Evolutionary conservation across 2,329 filamentous ascomycete species (phyloP).

Genomic region (Capronia coronata): DNA sequence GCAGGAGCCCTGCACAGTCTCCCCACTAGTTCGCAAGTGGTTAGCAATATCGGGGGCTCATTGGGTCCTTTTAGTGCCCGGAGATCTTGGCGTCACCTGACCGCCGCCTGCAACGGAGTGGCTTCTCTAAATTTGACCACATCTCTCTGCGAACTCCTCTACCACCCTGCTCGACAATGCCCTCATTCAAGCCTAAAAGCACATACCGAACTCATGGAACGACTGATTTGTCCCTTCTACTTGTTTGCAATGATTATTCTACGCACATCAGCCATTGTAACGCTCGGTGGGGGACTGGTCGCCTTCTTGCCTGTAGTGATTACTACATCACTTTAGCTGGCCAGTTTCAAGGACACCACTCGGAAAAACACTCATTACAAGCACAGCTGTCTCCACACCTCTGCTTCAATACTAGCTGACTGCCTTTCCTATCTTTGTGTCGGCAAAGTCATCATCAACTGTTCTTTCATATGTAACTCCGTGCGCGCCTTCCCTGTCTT

Average conservation of each 20-base stretch:
- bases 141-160: conserved; percentile 11
- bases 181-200: neutral
- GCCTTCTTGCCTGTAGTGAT: too few species aligned
- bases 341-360: neutral
- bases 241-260: too few species aligned
- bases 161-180: neutral
- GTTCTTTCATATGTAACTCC: too few species aligned
- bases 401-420: too few species aligned
- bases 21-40: neutral
- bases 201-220: neutral
- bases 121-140: conserved; percentile 20
- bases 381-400: too few species aligned
- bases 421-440: too few species aligned
- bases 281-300: too few species aligned
- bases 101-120: neutral
- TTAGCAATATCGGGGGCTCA: neutral
- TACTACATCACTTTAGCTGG: neutral
- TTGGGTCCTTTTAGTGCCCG: conserved; percentile 15
- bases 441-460: too few species aligned
- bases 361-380: neutral
- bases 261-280: too few species aligned
- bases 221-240: too few species aligned
- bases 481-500: too few species aligned
- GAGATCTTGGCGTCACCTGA: conserved; percentile 23
- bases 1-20: neutral